A percentile compares a stretch with the other conserved stretches of the same genome.
Evolutionary conservation across 495 filamentous ascomycete species (phyloP).

Genomic region (Entonaema liquescens): DNA sequence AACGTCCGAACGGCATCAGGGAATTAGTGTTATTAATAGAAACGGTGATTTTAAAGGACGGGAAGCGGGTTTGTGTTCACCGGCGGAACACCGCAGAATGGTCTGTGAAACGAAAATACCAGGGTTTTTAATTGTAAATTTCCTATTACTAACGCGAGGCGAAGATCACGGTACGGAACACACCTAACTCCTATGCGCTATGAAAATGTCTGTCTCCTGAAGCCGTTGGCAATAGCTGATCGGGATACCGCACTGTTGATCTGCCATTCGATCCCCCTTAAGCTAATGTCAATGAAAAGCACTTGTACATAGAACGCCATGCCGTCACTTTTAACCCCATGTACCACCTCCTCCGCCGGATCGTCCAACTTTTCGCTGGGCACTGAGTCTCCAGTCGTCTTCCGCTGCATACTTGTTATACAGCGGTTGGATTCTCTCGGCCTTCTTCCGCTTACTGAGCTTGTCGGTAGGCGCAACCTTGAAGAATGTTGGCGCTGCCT

Average conservation of each 20-base stretch:
- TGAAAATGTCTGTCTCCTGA: not conserved
- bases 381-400: conserved; percentile 92
- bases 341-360: conserved; percentile 90
- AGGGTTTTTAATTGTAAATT: not conserved
- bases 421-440: conserved; percentile 91
- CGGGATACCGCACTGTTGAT: not conserved
- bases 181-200: not conserved
- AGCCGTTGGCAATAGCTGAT: not conserved
- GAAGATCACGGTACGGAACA: not conserved
- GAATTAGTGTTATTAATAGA: conserved; percentile 7
- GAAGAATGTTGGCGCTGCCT: conserved; percentile 97
- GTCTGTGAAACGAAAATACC: not conserved
- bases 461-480: conserved; percentile 92
- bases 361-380: conserved; percentile 86
- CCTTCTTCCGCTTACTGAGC: conserved; percentile 90
- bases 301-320: not conserved
- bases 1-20: not conserved
- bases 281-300: not conserved
- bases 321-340: conserved; percentile 72
- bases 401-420: conserved; percentile 87
- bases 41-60: not conserved
- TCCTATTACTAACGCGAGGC: not conserved
- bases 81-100: not conserved
- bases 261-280: not conserved
- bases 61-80: not conserved